These are phyloP conservation scores for Erigeron canadensis DNA, from an alignment of 129 eudicot genomes.

Conservation along the genomic window DNA sequence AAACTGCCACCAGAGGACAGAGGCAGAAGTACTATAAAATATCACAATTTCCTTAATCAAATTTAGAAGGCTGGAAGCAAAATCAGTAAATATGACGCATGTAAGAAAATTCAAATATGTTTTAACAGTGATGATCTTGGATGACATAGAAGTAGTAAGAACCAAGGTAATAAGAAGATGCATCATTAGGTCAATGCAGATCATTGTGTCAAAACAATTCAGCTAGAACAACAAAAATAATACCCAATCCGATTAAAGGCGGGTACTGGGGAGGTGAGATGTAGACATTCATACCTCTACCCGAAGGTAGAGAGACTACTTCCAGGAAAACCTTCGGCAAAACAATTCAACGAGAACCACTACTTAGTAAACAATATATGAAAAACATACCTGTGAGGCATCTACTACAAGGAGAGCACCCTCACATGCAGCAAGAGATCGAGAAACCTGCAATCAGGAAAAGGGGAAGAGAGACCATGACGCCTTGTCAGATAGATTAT, in stretches of 20 bases:
- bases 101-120: neutral
- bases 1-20: slow-evolving; percentile 11
- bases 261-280: neutral
- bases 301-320: too few relatives aligned
- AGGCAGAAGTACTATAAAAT: neutral
- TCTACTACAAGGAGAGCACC: slow-evolving; percentile 99
- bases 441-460: slow-evolving; percentile 65
- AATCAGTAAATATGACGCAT: neutral
- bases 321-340: neutral
- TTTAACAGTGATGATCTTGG: neutral
- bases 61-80: neutral
- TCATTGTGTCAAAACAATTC: slow-evolving; percentile 15
- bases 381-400: slow-evolving; percentile 75
- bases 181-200: neutral
- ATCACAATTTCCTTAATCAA: neutral
- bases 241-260: too few relatives aligned
- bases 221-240: neutral
- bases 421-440: slow-evolving; percentile 99
- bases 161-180: neutral
- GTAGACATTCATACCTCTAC: too few relatives aligned
- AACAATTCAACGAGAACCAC: neutral
- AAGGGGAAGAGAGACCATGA: slow-evolving; percentile 11
- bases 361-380: neutral
- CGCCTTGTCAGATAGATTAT: slow-evolving; percentile 5
- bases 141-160: neutral